Base-by-base conservation (phyloP, 441 rosid genomes). In the Croton laevigatus region DNA sequence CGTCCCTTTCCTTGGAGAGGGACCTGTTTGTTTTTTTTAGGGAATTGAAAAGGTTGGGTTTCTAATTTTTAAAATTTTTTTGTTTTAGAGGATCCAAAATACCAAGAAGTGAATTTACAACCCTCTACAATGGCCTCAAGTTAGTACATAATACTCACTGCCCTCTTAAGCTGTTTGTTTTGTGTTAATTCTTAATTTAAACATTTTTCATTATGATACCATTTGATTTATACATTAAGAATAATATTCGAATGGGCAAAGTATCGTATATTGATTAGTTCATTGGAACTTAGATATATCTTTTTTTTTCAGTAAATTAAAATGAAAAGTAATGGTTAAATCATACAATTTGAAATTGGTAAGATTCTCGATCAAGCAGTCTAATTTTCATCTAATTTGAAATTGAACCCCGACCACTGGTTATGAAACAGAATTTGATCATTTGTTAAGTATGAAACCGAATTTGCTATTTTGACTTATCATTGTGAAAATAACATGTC, bases 91-190 rank as follows among this genome's bases (percentile, higher is more conserved):
- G 85, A 65, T 85, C 90, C 16, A 91, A 90, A 81, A 52, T 94
- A 76, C 97, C 98, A 0, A 91, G 90, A 63, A 81, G 81, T 73
- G 97, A 94, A 37, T 86, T 79, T 88, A 90, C 75, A 53, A 77
- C 94, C 73, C 96, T 91, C 27, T 88, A 97, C 51, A 90, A 78
- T 66, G 97, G 97, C 58, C 84, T 94, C 68, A 94, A 91, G 97
- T 91, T 40, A 81, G 95, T 93, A 51, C 27, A 65, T 59, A 3
- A 32, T 19, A 6, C 16, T 62, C 62, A 23, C 45, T 16, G 13
- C 20, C 52, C 17, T 16, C 71, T 61, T 20, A 9, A 27, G 32
- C 38, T 65, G 48, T 65, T 4, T 48, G 2, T 48, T 72, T 38
- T 19, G n/a, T 45, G 17, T 17, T 19, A 38, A 4, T 48, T 22